Evolutionary conservation across 2,329 filamentous ascomycete species (phyloP), one percentile per base, ranked within the genome.

Genomic region (Beauveria scarabaeidicola): DNA sequence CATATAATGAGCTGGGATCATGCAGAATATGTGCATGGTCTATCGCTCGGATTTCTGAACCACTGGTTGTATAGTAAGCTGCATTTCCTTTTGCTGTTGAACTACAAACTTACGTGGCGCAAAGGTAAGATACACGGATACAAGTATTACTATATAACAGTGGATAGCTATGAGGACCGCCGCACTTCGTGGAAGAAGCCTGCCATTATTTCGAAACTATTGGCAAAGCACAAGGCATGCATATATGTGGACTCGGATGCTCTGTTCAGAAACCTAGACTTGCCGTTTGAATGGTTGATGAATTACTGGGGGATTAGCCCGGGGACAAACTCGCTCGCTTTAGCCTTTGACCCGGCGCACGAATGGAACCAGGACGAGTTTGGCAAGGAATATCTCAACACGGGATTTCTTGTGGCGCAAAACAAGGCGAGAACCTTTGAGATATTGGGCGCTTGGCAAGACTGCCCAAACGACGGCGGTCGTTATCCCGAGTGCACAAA

Each of bases 381-480:
- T 25, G 71, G 70, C 61, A 74, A 72, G 58, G 64, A 71, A 64
- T 78, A 74, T 72, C 72, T 76, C 65, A 81, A 81, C 70, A 79
- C 79, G 1, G 79, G 79, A 19, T 81, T 81, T 71, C 79, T 81
- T 67, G 69, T 81, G 43, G 74, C 78, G 3, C 79, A 81, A 69
- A 79, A 80, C 67, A 78, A 78, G 64, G 67, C 72, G 17, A 74
- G 73, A 63, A 78, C 77, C 0, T 74, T 75, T 63, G 71, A 77
- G 36, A 78, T 82, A 40, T 70, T 81, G 43, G 73, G 77, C 61
- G 77, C 76, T 48, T 81, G 79, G 79, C 70, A 72, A 38, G 68
- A 67, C 52, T 78, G 75, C 63, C 70, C 75, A 27, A 68, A 74
- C 47, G 74, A 77, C 10, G 65, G 68, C 48, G 71, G 71, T 63